Conservation (phyloP, 164 flowering plant genomes). For the Dillenia suffruticosa region DNA sequence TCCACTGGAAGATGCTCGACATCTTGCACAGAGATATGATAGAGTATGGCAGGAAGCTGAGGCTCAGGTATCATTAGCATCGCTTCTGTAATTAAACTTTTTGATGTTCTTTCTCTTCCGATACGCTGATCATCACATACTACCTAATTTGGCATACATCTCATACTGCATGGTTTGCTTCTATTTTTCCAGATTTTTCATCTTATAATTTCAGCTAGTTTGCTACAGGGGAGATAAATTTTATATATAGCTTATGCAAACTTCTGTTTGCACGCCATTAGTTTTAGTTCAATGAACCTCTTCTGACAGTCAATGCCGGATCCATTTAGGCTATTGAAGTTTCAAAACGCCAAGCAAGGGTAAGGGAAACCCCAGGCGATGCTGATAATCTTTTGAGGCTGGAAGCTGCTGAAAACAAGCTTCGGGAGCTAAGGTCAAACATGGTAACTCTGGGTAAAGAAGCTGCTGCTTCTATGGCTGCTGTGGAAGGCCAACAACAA, state of each 20-base stretch:
- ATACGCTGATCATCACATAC: too few species aligned
- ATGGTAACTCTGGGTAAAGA: slow-evolving; percentile 80
- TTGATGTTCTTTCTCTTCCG: slow-evolving; percentile 1
- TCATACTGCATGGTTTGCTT: too few species aligned
- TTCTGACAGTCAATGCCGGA: slow-evolving; percentile 1
- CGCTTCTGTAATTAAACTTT: neutral
- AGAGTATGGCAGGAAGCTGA: slow-evolving; percentile 67
- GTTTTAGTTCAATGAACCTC: too few species aligned
- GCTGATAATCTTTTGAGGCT: slow-evolving; percentile 52
- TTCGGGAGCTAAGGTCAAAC: slow-evolving; percentile 80
- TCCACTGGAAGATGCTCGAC: slow-evolving; percentile 70
- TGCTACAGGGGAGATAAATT: too few species aligned
- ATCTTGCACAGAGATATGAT: slow-evolving; percentile 72
- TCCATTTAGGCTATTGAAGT: slow-evolving; percentile 80
- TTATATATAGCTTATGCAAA: too few species aligned
- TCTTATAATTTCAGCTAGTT: too few species aligned
- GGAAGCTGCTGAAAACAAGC: slow-evolving; percentile 79
- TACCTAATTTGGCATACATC: too few species aligned
- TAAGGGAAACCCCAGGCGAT: slow-evolving; percentile 62
- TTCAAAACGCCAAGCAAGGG: slow-evolving; percentile 71
- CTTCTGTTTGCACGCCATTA: too few species aligned
- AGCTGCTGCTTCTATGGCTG: slow-evolving; percentile 92
- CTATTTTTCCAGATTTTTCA: too few species aligned
- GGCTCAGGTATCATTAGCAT: slow-evolving; percentile 43
- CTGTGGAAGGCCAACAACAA: slow-evolving; percentile 96